These are phyloP conservation scores for Fusarium verticillioides DNA, from an alignment of 2,329 filamentous ascomycete species.

Conservation along the genomic window DNA sequence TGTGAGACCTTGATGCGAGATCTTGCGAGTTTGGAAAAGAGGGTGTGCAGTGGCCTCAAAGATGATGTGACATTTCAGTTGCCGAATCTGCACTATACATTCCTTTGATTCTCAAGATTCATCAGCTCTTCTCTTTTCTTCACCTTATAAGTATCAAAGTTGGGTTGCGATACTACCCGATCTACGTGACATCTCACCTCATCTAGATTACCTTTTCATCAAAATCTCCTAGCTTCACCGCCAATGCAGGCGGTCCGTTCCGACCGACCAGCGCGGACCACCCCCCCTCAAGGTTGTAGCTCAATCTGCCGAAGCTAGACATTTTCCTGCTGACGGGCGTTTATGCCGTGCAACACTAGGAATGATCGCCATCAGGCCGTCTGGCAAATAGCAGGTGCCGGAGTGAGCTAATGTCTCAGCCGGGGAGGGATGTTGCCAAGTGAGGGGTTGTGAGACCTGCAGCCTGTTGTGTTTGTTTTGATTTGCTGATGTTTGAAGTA, in stretches of 20 bases:
- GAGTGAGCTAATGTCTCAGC: not conserved
- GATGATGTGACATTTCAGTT: not conserved
- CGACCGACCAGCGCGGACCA: slow-evolving; percentile 10
- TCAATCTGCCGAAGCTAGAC: not conserved
- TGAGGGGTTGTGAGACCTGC: slow-evolving; percentile 31
- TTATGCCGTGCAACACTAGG: not conserved
- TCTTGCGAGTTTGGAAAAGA: not conserved
- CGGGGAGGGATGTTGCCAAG: not conserved
- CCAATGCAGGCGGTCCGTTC: slow-evolving; percentile 34
- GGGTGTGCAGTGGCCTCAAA: not conserved
- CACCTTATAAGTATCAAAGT: not conserved
- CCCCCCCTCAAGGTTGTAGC: no score
- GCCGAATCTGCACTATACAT: rapidly evolving
- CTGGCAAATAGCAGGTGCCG: slow-evolving; percentile 3
- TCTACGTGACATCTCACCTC: not conserved
- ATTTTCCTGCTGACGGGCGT: slow-evolving; percentile 23
- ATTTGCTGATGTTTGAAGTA: not conserved
- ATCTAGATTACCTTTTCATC: not conserved
- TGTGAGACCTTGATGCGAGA: slow-evolving; percentile 5
- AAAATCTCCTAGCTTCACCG: not conserved
- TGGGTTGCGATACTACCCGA: not conserved
- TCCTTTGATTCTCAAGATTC: not conserved
- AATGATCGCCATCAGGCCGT: not conserved
- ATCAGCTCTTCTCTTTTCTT: not conserved
- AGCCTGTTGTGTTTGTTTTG: not conserved